phyloP scores from a whole-genome alignment of 2,329 filamentous ascomycete species.

The Colletotrichum graminicola region DNA sequence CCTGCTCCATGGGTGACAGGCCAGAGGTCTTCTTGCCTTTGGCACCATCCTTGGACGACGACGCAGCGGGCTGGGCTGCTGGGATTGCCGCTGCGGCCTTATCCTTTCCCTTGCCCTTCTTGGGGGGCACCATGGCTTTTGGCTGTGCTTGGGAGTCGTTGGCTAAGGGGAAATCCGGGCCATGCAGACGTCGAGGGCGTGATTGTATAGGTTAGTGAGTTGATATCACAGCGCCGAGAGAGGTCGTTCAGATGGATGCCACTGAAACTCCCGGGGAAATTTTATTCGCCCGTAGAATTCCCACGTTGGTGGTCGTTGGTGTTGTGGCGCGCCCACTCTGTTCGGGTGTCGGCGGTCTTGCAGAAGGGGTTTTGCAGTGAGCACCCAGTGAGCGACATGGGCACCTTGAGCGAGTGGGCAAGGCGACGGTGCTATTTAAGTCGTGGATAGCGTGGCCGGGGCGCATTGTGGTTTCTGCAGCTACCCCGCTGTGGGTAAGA shows the following conservation, averaged over 20 bases:
- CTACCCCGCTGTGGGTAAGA: slow-evolving; percentile 20
- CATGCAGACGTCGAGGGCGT: slow-evolving; percentile 8
- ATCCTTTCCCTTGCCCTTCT: slow-evolving; percentile 54
- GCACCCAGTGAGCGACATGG: slow-evolving; percentile 17
- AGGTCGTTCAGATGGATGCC: slow-evolving; percentile 21
- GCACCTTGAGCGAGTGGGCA: slow-evolving; percentile 18
- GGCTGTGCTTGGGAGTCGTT: slow-evolving; percentile 5
- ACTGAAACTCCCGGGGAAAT: slow-evolving; percentile 18
- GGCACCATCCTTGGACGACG: slow-evolving; percentile 62
- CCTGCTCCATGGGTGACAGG: slow-evolving; percentile 49
- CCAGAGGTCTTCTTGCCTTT: slow-evolving; percentile 61
- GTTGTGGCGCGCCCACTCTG: neutral
- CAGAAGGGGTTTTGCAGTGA: slow-evolving; percentile 16
- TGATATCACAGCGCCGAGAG: slow-evolving; percentile 3
- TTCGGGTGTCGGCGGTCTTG: slow-evolving; percentile 23
- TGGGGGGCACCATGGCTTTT: slow-evolving; percentile 34
- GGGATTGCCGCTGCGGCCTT: slow-evolving; percentile 58
- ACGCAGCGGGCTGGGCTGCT: slow-evolving; percentile 46
- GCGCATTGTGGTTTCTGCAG: slow-evolving; percentile 7
- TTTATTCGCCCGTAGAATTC: slow-evolving; percentile 28
- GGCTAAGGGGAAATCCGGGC: slow-evolving; percentile 1
- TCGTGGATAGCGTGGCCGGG: slow-evolving; percentile 2
- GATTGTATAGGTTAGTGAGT: neutral
- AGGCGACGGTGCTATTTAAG: neutral
- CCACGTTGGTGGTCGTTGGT: slow-evolving; percentile 3